A percentile compares a stretch with the other conserved stretches of the same genome.
Conservation (phyloP, 2,329 filamentous ascomycete species). For the Falciphora oryzae region DNA sequence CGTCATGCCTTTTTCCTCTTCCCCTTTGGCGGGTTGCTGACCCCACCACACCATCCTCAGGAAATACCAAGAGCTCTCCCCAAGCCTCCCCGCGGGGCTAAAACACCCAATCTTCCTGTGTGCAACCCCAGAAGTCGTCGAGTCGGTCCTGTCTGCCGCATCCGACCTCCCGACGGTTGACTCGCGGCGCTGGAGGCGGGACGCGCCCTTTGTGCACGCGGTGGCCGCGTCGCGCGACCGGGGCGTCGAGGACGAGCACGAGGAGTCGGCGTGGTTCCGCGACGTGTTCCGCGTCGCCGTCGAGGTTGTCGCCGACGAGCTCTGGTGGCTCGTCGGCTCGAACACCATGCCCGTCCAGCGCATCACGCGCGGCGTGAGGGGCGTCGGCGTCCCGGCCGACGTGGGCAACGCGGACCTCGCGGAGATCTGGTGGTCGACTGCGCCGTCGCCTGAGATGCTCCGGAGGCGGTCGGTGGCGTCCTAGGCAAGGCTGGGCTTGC, state of each 20-base stretch:
- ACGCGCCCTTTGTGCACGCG: not conserved
- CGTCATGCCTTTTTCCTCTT: too few relatives aligned
- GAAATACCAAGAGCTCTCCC: constrained; percentile 6
- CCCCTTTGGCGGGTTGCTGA: too few relatives aligned
- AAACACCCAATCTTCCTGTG: constrained; percentile 4
- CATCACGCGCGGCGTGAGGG: constrained; percentile 10
- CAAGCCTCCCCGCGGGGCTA: constrained; percentile 2
- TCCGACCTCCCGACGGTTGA: not conserved
- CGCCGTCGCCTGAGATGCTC: not conserved
- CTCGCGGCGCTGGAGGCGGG: not conserved
- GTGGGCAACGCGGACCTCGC: constrained; percentile 4
- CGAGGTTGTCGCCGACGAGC: constrained; percentile 9
- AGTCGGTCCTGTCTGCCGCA: constrained; percentile 2
- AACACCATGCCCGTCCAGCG: not conserved
- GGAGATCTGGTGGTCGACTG: constrained; percentile 6
- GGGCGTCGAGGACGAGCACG: not conserved
- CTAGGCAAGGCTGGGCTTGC: too few relatives aligned
- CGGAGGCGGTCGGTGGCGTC: too few relatives aligned
- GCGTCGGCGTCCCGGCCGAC: constrained; percentile 6
- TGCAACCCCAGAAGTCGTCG: constrained; percentile 1
- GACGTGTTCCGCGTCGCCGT: constrained; percentile 8
- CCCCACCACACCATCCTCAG: not conserved
- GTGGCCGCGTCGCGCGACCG: constrained; percentile 5
- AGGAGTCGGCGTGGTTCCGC: constrained; percentile 5
- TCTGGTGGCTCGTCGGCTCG: constrained; percentile 9